Percentiles rank a stretch among this genome's conserved stretches.
Conservation (phyloP, 805 yeast genomes). For the Candida xyloterini region DNA sequence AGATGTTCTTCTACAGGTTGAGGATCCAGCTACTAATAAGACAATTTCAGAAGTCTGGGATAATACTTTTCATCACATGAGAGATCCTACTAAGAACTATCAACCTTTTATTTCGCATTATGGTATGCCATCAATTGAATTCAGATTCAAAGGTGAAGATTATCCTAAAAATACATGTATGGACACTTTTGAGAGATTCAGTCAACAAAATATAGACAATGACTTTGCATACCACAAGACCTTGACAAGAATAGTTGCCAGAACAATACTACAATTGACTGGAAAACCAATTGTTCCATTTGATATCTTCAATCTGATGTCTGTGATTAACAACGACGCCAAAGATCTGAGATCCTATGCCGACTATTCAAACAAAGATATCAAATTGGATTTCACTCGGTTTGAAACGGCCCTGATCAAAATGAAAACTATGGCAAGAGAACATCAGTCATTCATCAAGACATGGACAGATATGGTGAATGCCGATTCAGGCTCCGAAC, state of each 20-base stretch:
- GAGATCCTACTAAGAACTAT: constrained; percentile 53
- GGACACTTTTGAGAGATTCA: constrained; percentile 61
- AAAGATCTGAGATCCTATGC: constrained; percentile 46
- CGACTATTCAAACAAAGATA: constrained; percentile 7
- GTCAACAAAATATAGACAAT: constrained; percentile 48
- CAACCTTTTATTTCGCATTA: constrained; percentile 60
- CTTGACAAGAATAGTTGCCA: constrained; percentile 53
- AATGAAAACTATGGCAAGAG: constrained; percentile 44
- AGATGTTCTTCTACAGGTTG: constrained; percentile 36
- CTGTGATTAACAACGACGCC: constrained; percentile 41
- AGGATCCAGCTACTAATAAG: constrained; percentile 25
- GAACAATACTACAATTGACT: constrained; percentile 53
- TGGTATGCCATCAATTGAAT: constrained; percentile 69
- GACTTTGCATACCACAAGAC: constrained; percentile 53
- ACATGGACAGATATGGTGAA: constrained; percentile 62
- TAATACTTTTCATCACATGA: constrained; percentile 14
- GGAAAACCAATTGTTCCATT: constrained; percentile 79
- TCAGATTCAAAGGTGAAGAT: constrained; percentile 40
- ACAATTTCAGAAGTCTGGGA: constrained; percentile 25
- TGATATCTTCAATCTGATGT: constrained; percentile 47
- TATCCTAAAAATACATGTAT: constrained; percentile 55
- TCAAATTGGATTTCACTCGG: constrained; percentile 27
- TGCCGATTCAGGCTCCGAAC: constrained; percentile 61
- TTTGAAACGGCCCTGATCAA: constrained; percentile 30
- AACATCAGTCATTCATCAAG: constrained; percentile 51